phyloP scores from a whole-genome alignment of 164 flowering plant species.

The Saururus chinensis region DNA sequence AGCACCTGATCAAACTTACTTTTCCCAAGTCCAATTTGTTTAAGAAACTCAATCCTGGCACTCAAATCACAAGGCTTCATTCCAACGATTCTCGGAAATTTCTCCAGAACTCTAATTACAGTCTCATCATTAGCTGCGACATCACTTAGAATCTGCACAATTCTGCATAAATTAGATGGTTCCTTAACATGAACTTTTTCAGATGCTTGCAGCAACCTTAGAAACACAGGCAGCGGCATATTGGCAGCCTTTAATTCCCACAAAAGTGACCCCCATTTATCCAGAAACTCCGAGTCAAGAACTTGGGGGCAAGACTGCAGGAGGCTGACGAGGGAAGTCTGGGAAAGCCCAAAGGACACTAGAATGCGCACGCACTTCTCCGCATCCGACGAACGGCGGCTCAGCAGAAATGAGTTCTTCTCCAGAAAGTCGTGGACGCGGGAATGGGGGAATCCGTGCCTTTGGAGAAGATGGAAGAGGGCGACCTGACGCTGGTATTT shows the following conservation, averaged over 20 bases:
- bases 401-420: conserved; percentile 33
- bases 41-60: conserved; percentile 30
- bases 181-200: conserved; percentile 26
- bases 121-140: conserved; percentile 46
- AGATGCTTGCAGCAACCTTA: conserved; percentile 39
- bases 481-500: too few species aligned
- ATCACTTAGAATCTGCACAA: conserved; percentile 33
- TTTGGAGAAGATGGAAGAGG: conserved; percentile 28
- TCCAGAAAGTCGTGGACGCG: conserved; percentile 29
- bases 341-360: conserved; percentile 35
- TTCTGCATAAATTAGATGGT: conserved; percentile 27
- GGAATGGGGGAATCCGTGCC: conserved; percentile 49
- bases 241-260: conserved; percentile 13
- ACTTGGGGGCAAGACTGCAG: conserved; percentile 46
- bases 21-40: conserved; percentile 25
- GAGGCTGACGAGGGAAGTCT: conserved; percentile 32
- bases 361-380: conserved; percentile 45
- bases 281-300: conserved; percentile 40
- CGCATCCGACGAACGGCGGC: conserved; percentile 19
- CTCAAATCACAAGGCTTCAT: conserved; percentile 26
- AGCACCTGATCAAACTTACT: conserved; percentile 32
- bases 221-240: conserved; percentile 24
- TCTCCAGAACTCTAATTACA: conserved; percentile 41
- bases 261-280: conserved; percentile 42
- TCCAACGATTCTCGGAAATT: conserved; percentile 34